phyloP scores from a whole-genome alignment of 306 rosid species.

The Prosopis cineraria region DNA sequence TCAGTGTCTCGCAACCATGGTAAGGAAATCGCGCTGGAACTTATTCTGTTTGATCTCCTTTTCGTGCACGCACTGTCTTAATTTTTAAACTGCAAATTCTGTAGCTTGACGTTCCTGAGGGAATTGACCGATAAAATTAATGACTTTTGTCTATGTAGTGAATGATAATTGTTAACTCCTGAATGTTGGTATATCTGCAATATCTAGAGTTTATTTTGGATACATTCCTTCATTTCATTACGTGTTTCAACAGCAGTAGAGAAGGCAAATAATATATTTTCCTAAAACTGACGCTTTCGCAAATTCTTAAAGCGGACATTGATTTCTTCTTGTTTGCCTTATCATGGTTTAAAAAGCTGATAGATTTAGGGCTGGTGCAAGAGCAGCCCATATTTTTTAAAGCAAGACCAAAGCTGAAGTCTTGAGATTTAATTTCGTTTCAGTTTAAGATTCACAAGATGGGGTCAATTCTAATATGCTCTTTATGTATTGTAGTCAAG shows the following conservation, averaged over 20 bases:
- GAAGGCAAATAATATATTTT: background rate
- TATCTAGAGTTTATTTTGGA: background rate
- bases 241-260: background rate
- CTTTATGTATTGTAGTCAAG: constrained; percentile 43
- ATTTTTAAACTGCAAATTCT: background rate
- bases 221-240: background rate
- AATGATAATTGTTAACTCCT: background rate
- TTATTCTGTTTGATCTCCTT: background rate
- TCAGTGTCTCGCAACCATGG: constrained; percentile 41
- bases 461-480: background rate
- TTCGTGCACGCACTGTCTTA: background rate
- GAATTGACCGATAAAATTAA: background rate
- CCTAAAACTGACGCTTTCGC: background rate
- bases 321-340: background rate
- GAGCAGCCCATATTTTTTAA: background rate
- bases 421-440: background rate
- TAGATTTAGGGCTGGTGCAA: background rate
- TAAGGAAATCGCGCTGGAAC: background rate
- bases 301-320: background rate
- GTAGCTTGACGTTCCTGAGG: background rate
- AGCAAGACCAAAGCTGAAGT: background rate
- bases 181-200: background rate
- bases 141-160: background rate
- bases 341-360: background rate
- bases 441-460: background rate